Evolutionary conservation across 2,329 filamentous ascomycete species (phyloP), one percentile per base, ranked within the genome.

Genomic region (Ophiostoma sp.): DNA sequence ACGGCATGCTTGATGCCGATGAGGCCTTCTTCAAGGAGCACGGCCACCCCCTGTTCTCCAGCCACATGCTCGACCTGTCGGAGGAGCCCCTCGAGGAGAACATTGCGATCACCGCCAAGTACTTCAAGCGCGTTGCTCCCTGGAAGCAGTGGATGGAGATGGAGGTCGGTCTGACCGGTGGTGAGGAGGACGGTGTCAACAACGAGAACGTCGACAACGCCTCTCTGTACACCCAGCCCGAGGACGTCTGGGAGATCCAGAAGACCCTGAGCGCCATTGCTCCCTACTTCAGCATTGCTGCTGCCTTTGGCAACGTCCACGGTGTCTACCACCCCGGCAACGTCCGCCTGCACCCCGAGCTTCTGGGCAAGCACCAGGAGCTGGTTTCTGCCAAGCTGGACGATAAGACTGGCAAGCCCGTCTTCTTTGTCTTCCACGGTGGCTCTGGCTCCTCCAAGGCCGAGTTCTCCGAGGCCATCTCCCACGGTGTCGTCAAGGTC

Each of bases 71-170:
- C 79, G 95, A 99, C 82, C 84, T 97, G 77, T 95, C 91, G 35
- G 95, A 97, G 85, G 94, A 98, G 86, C 79, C 87, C 57, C 91
- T 97, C 75, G 87, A 95, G 73, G 93, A 87, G 83, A 98, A 99
- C 88, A 90, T 99, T 78, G 80, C 90, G 79, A 97, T 92, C 79
- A 98, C 94, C 73, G 92, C 91, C 79, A 88, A 90, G 81, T 97
- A 99, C 86, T 88, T 98, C 74, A 90, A 97, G 89, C 91, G 94
- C 76, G 92, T 91, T 79, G 93, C 93, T 67, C 93, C 94, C 77
- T 93, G 97, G 92, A 97, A 96, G 87, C 93, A 97, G 83, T 98
- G 93, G 93, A 89, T 99, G 76, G 95, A 99, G 88, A 99, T 98
- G 94, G 91, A 93, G 80, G 85, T 96, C 75, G 92, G 91, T 79